Conservation (phyloP, 805 yeast genomes). For the Yarrowia phangngaensis region DNA sequence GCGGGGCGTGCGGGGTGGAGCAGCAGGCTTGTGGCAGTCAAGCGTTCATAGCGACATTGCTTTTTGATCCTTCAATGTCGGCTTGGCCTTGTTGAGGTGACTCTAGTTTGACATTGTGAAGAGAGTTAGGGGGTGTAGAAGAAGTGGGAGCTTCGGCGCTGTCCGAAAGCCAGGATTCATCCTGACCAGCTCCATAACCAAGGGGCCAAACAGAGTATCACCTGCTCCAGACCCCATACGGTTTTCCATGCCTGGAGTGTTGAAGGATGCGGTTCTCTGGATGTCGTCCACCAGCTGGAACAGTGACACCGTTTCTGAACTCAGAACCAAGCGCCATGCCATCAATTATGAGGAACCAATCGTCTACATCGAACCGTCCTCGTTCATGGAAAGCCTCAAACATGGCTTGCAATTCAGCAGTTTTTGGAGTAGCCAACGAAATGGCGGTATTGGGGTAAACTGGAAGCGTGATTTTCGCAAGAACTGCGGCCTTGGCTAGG, state of each 20-base stretch:
- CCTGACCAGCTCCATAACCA: constrained; percentile 46
- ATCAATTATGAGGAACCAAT: constrained; percentile 76
- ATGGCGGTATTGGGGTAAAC: constrained; percentile 47
- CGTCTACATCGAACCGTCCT: constrained; percentile 50
- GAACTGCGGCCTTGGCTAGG: constrained; percentile 57
- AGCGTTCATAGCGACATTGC: too few species aligned
- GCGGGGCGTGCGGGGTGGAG: constrained; percentile 47
- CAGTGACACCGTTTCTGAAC: constrained; percentile 48
- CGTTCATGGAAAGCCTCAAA: constrained; percentile 48
- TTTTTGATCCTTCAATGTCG: too few species aligned
- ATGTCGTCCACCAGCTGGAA: constrained; percentile 40
- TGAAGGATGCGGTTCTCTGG: constrained; percentile 1
- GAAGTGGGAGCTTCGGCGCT: constrained; percentile 48
- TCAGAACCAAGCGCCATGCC: constrained; percentile 48
- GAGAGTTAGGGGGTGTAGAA: constrained; percentile 42
- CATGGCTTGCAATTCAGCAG: constrained; percentile 55
- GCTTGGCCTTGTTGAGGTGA: constrained; percentile 44
- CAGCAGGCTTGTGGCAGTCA: too few species aligned
- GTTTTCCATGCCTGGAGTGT: constrained; percentile 4
- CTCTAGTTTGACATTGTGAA: constrained; percentile 47
- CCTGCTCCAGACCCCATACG: constrained; percentile 80
- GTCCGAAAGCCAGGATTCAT: constrained; percentile 38
- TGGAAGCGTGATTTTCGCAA: constrained; percentile 40
- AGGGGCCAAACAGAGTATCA: constrained; percentile 68
- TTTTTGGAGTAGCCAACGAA: constrained; percentile 64